Evolutionary conservation across 2,329 filamentous ascomycete genomes (phyloP).

Genomic region (Cladosporium sp.): DNA sequence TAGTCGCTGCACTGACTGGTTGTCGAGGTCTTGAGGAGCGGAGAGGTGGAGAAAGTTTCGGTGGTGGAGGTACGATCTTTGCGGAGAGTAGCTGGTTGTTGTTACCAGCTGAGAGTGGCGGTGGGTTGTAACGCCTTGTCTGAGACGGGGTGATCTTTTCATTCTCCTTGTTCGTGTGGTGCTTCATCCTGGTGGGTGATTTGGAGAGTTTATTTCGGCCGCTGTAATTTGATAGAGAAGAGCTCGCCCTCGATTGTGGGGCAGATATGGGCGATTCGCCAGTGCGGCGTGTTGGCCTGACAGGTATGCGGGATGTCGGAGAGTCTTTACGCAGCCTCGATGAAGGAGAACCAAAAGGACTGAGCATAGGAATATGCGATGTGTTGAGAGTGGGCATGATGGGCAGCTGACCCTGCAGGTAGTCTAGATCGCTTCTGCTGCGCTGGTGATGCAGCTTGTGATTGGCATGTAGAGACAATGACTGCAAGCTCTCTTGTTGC

Average conservation of each 20-base stretch:
- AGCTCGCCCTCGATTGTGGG: constrained; percentile 31
- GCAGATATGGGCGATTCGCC: constrained; percentile 35
- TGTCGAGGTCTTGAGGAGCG: constrained; percentile 80
- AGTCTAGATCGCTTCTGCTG: constrained; percentile 36
- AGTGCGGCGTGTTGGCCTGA: constrained; percentile 32
- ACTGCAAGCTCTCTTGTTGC: constrained; percentile 40
- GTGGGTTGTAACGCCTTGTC: constrained; percentile 38
- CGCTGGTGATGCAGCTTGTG: constrained; percentile 34
- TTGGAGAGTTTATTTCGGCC: constrained; percentile 29
- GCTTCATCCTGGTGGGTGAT: constrained; percentile 31
- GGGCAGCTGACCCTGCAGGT: constrained; percentile 26
- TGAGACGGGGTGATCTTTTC: constrained; percentile 27
- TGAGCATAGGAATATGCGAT: constrained; percentile 7
- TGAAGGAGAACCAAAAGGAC: constrained; percentile 6
- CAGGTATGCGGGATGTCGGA: constrained; percentile 33
- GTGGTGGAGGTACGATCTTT: constrained; percentile 68
- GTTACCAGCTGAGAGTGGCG: constrained; percentile 29
- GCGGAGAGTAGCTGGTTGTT: constrained; percentile 57
- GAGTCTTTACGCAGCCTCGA: constrained; percentile 21
- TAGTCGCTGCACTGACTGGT: constrained; percentile 72
- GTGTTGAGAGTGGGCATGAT: constrained; percentile 32
- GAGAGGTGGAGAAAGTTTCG: constrained; percentile 75
- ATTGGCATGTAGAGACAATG: constrained; percentile 22
- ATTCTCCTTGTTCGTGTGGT: constrained; percentile 31
- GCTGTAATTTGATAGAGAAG: constrained; percentile 30